These are phyloP conservation scores for Aspergillus conjunctus DNA, from an alignment of 495 filamentous ascomycete genomes.

Conservation along the genomic window DNA sequence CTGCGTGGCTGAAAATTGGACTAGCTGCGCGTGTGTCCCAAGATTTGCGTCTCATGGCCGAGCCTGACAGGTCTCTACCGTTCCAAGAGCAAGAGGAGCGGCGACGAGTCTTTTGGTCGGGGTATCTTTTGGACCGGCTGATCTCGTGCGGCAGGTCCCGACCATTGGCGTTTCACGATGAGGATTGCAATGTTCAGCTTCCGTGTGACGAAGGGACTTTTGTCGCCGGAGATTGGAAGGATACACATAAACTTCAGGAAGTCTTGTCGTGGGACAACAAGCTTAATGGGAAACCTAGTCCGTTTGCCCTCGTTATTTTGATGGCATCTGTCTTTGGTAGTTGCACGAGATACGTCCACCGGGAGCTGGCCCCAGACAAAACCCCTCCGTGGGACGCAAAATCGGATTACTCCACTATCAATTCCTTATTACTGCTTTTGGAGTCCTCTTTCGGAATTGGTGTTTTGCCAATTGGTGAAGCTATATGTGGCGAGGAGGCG, in stretches of 20 bases:
- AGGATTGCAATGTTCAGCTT: conserved; percentile 33
- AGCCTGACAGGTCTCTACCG: conserved; percentile 25
- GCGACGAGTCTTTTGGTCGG: conserved; percentile 32
- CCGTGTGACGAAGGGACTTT: conserved; percentile 34
- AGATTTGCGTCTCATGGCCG: conserved; percentile 33
- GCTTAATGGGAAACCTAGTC: conserved; percentile 24
- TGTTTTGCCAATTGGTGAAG: conserved; percentile 12
- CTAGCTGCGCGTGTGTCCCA: conserved; percentile 35
- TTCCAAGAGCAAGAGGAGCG: conserved; percentile 38
- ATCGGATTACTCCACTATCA: conserved; percentile 32
- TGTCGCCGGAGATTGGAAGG: conserved; percentile 22
- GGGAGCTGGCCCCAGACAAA: conserved; percentile 19
- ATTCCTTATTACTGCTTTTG: conserved; percentile 30
- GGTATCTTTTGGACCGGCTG: conserved; percentile 35
- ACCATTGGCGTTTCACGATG: conserved; percentile 32
- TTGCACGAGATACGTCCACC: conserved; percentile 33
- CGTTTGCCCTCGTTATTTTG: conserved; percentile 31
- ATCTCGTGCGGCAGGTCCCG: conserved; percentile 34
- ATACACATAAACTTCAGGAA: conserved; percentile 30
- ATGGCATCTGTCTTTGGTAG: conserved; percentile 33
- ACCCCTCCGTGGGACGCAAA: conserved; percentile 38
- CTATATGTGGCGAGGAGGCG: conserved; percentile 10
- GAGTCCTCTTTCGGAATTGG: conserved; percentile 32
- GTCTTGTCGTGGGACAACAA: conserved; percentile 27
- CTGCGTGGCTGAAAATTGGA: conserved; percentile 38